Evolutionary conservation across 768 basidiomycete genomes (phyloP).

Genomic region (Agrocybe pediades): DNA sequence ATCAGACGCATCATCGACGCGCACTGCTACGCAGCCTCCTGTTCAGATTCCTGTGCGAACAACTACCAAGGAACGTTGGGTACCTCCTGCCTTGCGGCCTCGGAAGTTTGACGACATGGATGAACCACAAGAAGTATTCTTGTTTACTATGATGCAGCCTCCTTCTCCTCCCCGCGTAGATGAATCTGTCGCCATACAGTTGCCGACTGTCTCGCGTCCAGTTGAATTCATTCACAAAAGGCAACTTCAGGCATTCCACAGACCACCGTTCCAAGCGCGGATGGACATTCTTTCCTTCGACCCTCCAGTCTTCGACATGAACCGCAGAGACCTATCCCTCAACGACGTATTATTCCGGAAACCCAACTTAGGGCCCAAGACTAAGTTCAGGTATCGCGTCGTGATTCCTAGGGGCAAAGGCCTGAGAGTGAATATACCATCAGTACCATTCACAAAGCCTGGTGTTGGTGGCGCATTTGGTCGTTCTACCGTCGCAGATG

Average conservation of each 20-base stretch:
- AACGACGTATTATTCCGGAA: constrained; percentile 67
- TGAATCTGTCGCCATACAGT: constrained; percentile 40
- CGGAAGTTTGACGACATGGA: constrained; percentile 33
- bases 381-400: constrained; percentile 42
- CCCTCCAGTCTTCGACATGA: constrained; percentile 71
- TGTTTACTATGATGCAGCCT: constrained; percentile 48
- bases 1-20: constrained; percentile 21
- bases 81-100: constrained; percentile 55
- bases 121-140: constrained; percentile 44
- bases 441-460: constrained; percentile 19
- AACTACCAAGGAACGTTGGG: constrained; percentile 50
- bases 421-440: constrained; percentile 32
- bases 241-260: constrained; percentile 47
- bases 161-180: constrained; percentile 48
- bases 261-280: constrained; percentile 40
- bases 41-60: constrained; percentile 19
- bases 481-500: constrained; percentile 41
- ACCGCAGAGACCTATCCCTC: constrained; percentile 56
- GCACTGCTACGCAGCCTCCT: constrained; percentile 16
- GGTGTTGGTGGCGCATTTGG: constrained; percentile 42
- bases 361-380: constrained; percentile 34
- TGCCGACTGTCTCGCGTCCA: constrained; percentile 46
- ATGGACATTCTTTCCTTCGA: constrained; percentile 73
- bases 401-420: constrained; percentile 39
- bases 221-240: constrained; percentile 48